Evolutionary conservation across 2,329 filamentous ascomycete species (phyloP), one percentile per base, ranked within the genome.

Genomic region (Phialophora tarda): DNA sequence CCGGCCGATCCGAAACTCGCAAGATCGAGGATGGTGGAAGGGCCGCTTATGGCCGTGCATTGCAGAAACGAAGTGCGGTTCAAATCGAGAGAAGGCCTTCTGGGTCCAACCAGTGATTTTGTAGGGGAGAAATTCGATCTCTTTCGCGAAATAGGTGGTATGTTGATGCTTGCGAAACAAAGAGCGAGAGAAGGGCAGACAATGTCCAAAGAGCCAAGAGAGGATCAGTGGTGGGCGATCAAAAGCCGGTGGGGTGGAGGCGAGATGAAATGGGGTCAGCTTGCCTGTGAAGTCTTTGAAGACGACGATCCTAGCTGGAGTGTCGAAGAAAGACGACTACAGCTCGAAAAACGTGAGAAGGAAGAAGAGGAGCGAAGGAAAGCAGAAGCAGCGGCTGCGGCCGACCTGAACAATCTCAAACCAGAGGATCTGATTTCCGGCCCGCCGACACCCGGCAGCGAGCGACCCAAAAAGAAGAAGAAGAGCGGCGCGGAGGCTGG

Each of bases 191-290:
- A 88, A 71, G 86, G 85, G 0, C 79, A 77, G 61, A 72, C 72
- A 1, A 84, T 87, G 70, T 73, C 76, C 57, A 80, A 76, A 59
- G 64, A 66, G 24, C 80, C 84, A 3, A 84, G 85, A 0, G 82
- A 85, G 69, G 84, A 83, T 2, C 82, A 85, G 72, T 89, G 87
- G 86, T 89, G 85, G 85, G 84, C 85, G 2, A 81, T 77, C 2
- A 80, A 77, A 59, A 81, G 83, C 28, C 80, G 86, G 61, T 88
- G 85, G 81, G 86, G 86, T 59, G 86, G 85, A 30, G 78, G 77
- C 0, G 73, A 76, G 12, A 76, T 77, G 24, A 75, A 77, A 64
- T 77, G 76, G 53, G 76, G 79, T 44, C 68, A 69, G 59, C 59
- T 73, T 24, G 67, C 70, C 12, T 63, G 58, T 53, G 70, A 71